Conservation (phyloP, 2,329 filamentous ascomycete genomes). For the Exophiala lecanii-corni region DNA sequence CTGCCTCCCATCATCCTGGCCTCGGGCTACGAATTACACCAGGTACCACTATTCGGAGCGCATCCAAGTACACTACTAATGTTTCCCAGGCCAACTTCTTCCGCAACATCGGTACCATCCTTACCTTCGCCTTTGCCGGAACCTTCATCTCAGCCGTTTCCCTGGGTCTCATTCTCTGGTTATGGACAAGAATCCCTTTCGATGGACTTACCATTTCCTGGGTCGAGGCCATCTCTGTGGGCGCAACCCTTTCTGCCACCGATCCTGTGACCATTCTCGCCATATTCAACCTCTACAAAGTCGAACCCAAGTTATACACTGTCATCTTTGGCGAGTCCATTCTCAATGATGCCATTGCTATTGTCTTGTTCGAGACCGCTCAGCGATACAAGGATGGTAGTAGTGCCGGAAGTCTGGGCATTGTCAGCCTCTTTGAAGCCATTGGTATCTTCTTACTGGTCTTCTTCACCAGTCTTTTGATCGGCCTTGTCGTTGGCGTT, state of each 20-base stretch:
- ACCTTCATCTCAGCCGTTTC: conserved; percentile 97
- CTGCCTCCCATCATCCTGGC: conserved; percentile 98
- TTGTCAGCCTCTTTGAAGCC: conserved; percentile 82
- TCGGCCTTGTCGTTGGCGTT: conserved; percentile 83
- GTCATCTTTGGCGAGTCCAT: conserved; percentile 99
- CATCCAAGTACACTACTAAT: conserved; percentile 2
- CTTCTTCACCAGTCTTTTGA: conserved; percentile 89
- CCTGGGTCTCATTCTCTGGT: conserved; percentile 78
- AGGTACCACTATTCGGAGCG: conserved; percentile 44
- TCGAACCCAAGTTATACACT: conserved; percentile 96
- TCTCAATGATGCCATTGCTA: conserved; percentile 95
- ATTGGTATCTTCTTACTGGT: conserved; percentile 91
- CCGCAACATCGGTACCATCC: conserved; percentile 91
- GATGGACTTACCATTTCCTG: conserved; percentile 83
- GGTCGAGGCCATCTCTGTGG: conserved; percentile 93
- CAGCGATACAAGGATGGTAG: conserved; percentile 81
- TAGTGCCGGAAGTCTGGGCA: conserved; percentile 63
- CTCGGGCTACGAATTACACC: conserved; percentile 94
- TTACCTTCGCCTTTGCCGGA: conserved; percentile 95
- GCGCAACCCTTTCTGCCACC: conserved; percentile 91
- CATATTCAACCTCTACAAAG: conserved; percentile 99
- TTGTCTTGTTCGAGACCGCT: conserved; percentile 96
- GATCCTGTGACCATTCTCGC: conserved; percentile 96
- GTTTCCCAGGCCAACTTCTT: conserved; percentile 78
- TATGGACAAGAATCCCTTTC: conserved; percentile 83